Evolutionary conservation across 805 yeast genomes (phyloP).

Genomic region (Spathaspora passalidarum): DNA sequence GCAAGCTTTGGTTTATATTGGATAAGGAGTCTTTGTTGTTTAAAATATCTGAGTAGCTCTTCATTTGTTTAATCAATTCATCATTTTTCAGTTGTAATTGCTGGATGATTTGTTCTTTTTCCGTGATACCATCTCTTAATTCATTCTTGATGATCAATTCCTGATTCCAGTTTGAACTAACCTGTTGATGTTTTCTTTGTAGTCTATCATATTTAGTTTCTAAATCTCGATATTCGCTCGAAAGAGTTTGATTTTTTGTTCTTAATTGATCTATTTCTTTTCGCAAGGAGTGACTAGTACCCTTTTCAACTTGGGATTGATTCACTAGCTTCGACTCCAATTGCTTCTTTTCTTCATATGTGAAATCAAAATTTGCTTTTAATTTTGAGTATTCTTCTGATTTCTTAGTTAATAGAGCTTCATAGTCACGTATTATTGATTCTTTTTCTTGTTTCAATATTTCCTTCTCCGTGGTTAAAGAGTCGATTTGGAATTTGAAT

Average conservation of each 20-base stretch:
- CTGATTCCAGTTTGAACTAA: conserved; percentile 33
- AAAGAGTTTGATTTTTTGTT: conserved; percentile 15
- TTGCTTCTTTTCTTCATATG: conserved; percentile 32
- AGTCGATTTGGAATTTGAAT: conserved; percentile 31
- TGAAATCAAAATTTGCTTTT: conserved; percentile 34
- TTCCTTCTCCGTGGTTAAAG: conserved; percentile 32
- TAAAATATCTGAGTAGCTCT: conserved; percentile 11
- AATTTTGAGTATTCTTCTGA: conserved; percentile 29
- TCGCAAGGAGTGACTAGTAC: conserved; percentile 16
- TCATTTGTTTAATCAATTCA: conserved; percentile 22
- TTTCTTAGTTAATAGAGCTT: conserved; percentile 26
- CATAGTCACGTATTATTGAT: conserved; percentile 21
- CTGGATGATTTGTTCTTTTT: conserved; percentile 21
- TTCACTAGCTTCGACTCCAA: conserved; percentile 30
- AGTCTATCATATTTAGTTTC: conserved; percentile 19
- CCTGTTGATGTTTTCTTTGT: conserved; percentile 28
- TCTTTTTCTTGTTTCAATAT: conserved; percentile 27
- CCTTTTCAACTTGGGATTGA: conserved; percentile 23
- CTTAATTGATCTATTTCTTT: conserved; percentile 17
- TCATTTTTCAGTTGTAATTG: conserved; percentile 23
- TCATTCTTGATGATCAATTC: conserved; percentile 32
- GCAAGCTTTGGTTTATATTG: conserved; percentile 16
- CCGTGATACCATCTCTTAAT: conserved; percentile 33
- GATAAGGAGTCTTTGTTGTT: conserved; percentile 3
- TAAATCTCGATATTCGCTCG: conserved; percentile 12